Conservation (phyloP, 768 basidiomycete species). For the Amanita rimosa region DNA sequence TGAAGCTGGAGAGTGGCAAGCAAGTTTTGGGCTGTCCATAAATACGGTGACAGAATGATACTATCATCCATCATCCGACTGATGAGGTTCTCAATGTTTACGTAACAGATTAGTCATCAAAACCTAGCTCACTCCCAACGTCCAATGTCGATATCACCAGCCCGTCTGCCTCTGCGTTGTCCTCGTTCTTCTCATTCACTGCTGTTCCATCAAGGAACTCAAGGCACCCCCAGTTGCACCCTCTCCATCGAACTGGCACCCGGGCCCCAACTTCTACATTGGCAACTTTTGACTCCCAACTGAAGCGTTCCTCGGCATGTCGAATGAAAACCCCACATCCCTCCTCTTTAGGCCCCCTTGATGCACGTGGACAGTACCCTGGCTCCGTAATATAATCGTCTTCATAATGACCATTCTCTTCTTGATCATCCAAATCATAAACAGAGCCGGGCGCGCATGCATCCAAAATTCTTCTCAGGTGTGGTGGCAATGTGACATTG, state of each 20-base stretch:
- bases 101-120: constrained; percentile 3
- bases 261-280: constrained; percentile 38
- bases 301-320: constrained; percentile 50
- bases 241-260: constrained; percentile 59
- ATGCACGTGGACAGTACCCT: constrained; percentile 39
- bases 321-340: constrained; percentile 31
- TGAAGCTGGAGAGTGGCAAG: not conserved
- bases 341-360: constrained; percentile 16
- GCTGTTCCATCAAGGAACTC: constrained; percentile 32
- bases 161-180: constrained; percentile 7
- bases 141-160: constrained; percentile 5
- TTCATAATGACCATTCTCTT: constrained; percentile 6
- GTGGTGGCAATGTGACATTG: constrained; percentile 14
- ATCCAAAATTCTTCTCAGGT: constrained; percentile 21
- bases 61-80: not conserved
- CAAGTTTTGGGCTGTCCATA: not conserved
- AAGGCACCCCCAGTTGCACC: constrained; percentile 54
- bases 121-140: not conserved
- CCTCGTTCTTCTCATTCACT: not conserved
- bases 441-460: constrained; percentile 28
- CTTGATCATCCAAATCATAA: constrained; percentile 12
- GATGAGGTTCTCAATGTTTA: constrained; percentile 3
- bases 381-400: constrained; percentile 22
- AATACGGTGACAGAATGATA: not conserved
- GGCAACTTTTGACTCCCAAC: constrained; percentile 50